These are phyloP conservation scores for Cytospora paraplurivora DNA, from an alignment of 2,329 filamentous ascomycete species.

Conservation along the genomic window DNA sequence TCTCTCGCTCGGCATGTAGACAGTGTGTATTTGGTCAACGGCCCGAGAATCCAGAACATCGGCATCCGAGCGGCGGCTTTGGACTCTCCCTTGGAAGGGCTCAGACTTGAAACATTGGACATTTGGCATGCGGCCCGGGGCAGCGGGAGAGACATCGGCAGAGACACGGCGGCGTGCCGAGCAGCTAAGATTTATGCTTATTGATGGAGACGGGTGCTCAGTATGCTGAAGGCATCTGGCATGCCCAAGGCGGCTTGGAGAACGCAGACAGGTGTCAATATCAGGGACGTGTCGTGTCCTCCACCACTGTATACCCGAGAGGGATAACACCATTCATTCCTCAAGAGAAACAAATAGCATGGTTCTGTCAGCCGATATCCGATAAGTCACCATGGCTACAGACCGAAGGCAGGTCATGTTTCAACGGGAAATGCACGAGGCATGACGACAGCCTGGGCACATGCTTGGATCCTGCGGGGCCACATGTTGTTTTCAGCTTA, in stretches of 20 bases:
- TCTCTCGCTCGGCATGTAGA: neutral
- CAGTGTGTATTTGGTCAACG: neutral
- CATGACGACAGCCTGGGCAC: too few species aligned
- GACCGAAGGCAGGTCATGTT: too few species aligned
- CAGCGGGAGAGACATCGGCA: neutral
- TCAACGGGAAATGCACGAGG: too few species aligned
- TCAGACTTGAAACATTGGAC: neutral
- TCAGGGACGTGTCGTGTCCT: neutral
- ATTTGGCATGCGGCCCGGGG: neutral
- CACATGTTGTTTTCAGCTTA: too few species aligned
- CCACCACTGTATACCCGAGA: neutral
- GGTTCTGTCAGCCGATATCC: too few species aligned
- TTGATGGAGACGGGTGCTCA: neutral
- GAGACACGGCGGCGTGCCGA: neutral
- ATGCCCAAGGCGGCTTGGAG: neutral
- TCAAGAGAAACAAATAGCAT: neutral
- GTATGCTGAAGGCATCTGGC: neutral
- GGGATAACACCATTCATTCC: neutral
- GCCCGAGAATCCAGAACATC: neutral
- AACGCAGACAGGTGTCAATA: neutral
- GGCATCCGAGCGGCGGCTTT: neutral
- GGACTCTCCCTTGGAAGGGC: neutral
- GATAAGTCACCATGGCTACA: too few species aligned
- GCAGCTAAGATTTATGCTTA: neutral
- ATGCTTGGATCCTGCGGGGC: too few species aligned